Conservation (phyloP, 192 early-diverging fungal species). For the Coemansia sp. region DNA sequence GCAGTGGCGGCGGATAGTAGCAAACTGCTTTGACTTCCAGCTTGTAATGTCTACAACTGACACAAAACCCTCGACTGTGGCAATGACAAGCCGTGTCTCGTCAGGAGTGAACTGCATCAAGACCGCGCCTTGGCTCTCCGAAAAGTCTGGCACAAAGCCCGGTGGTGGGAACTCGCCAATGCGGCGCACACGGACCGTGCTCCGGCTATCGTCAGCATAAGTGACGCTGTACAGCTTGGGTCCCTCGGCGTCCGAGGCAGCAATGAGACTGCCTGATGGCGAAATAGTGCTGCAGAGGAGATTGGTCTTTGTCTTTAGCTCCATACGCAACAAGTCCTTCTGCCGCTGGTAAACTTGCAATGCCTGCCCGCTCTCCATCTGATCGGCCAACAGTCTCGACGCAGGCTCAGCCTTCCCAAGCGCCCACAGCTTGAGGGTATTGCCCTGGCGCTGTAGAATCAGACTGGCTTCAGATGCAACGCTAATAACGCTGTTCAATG, state of each 20-base stretch:
- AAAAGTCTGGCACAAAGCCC: slow-evolving; percentile 47
- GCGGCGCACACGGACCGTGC: slow-evolving; percentile 30
- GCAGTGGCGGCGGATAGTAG: slow-evolving; percentile 64
- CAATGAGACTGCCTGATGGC: slow-evolving; percentile 79
- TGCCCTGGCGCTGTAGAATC: slow-evolving; percentile 64
- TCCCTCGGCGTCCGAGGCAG: slow-evolving; percentile 73
- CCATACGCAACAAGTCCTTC: slow-evolving; percentile 71
- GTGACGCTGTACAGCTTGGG: slow-evolving; percentile 63
- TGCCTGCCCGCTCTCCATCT: slow-evolving; percentile 47
- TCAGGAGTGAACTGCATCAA: slow-evolving; percentile 78
- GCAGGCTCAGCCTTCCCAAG: slow-evolving; percentile 64
- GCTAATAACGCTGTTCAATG: slow-evolving; percentile 57
- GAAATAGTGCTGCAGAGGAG: slow-evolving; percentile 75
- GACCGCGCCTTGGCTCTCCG: slow-evolving; percentile 60
- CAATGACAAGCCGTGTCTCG: slow-evolving; percentile 71
- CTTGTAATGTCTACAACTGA: slow-evolving; percentile 71
- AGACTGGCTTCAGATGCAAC: slow-evolving; percentile 61
- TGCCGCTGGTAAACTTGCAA: slow-evolving; percentile 62
- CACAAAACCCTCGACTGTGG: slow-evolving; percentile 72
- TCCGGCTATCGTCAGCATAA: slow-evolving; percentile 16
- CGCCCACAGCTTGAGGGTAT: slow-evolving; percentile 78
- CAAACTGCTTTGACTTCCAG: slow-evolving; percentile 60
- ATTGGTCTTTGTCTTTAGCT: slow-evolving; percentile 69
- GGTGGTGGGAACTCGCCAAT: slow-evolving; percentile 42
- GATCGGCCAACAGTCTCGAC: slow-evolving; percentile 19